Evolutionary conservation across 257 asterid genomes (phyloP).

Genomic region (Rubia yunnanensis): DNA sequence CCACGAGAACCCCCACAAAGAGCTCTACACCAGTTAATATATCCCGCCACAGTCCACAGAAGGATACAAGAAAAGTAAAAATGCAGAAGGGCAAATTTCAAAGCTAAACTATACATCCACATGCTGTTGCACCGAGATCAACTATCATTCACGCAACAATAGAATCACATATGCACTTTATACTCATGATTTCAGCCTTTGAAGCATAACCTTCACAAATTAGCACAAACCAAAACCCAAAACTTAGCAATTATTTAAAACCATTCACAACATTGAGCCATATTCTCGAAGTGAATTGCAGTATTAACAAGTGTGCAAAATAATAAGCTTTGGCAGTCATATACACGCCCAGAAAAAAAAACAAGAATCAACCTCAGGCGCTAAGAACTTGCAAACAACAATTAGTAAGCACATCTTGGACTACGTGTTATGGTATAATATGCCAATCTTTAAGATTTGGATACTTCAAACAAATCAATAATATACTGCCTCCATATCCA

Average conservation of each 20-base stretch:
- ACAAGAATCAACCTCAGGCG: neutral
- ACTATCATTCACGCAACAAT: neutral
- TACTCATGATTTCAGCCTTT: neutral
- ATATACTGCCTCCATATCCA: too few relatives aligned
- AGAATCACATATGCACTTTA: neutral
- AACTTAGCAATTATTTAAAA: neutral
- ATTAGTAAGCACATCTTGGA: neutral
- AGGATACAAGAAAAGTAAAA: constrained; percentile 1
- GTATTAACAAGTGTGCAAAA: neutral
- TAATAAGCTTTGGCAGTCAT: too few relatives aligned
- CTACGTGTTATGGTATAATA: neutral
- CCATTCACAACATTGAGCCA: neutral
- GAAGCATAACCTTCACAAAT: neutral
- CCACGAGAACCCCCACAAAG: neutral
- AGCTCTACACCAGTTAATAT: neutral
- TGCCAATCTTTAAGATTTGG: neutral
- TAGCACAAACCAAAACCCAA: neutral
- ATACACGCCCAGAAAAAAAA: neutral
- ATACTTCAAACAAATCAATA: neutral
- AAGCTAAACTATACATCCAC: neutral
- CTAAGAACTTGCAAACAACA: neutral
- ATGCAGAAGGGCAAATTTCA: neutral
- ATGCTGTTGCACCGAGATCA: neutral
- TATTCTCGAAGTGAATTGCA: neutral
- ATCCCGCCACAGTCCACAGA: neutral